Percentiles rank a stretch among this genome's conserved stretches.
These are phyloP conservation scores for Coemansia sp. DNA, from an alignment of 192 early-diverging fungal species.

Conservation along the genomic window DNA sequence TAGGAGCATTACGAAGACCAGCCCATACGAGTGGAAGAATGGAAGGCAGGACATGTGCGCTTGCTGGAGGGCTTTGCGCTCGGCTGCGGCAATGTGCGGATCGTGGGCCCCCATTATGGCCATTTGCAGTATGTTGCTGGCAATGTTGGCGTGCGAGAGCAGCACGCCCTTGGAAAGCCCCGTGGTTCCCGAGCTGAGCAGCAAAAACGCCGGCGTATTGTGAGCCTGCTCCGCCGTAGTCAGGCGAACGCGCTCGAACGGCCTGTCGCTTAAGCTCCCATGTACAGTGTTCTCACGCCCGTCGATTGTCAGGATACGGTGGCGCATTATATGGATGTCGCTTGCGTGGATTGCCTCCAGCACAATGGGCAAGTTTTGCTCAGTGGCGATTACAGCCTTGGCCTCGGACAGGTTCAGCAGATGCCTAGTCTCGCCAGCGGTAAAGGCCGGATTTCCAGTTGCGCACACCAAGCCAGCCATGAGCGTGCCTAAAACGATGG, in stretches of 20 bases:
- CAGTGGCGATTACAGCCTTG: conserved; percentile 64
- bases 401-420: conserved; percentile 75
- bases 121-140: conserved; percentile 63
- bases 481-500: conserved; percentile 65
- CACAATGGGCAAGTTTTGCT: conserved; percentile 17
- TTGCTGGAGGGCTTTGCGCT: conserved; percentile 15
- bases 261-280: conserved; percentile 3
- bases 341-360: conserved; percentile 18
- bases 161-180: conserved; percentile 83
- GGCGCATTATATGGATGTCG: conserved; percentile 23
- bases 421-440: conserved; percentile 71
- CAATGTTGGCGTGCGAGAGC: conserved; percentile 76
- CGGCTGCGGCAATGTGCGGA: not conserved
- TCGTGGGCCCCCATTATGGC: not conserved
- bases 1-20: conserved; percentile 53
- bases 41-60: conserved; percentile 54
- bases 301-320: conserved; percentile 35
- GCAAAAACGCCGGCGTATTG: conserved; percentile 41
- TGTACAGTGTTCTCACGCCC: conserved; percentile 9
- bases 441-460: conserved; percentile 83
- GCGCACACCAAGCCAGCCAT: conserved; percentile 70
- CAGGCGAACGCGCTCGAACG: conserved; percentile 36
- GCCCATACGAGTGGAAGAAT: conserved; percentile 74
- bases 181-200: conserved; percentile 52
- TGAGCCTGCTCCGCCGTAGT: conserved; percentile 11